These are phyloP conservation scores for Kwoniella sp. DNA, from an alignment of 768 basidiomycete genomes.

Conservation along the genomic window DNA sequence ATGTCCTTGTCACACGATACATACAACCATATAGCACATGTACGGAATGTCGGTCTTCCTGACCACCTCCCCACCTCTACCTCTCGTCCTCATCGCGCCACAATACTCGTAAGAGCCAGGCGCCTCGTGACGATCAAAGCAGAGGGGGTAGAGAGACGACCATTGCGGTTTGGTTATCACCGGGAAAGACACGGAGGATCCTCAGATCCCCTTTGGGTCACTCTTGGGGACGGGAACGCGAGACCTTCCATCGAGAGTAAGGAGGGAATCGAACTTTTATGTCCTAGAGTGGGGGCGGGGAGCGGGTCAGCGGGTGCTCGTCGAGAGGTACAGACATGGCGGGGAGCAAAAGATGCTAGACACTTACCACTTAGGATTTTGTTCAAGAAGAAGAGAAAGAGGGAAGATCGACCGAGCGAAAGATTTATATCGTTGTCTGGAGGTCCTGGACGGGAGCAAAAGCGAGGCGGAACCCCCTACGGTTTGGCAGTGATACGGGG, in stretches of 20 bases:
- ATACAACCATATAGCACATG: too few relatives aligned
- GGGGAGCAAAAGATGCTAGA: neutral
- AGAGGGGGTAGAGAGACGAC: slow-evolving; percentile 4
- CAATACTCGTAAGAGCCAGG: slow-evolving; percentile 4
- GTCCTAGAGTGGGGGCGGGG: slow-evolving; percentile 31
- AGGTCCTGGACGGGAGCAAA: too few relatives aligned
- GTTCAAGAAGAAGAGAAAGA: slow-evolving; percentile 4
- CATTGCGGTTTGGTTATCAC: slow-evolving; percentile 28
- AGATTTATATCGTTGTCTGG: too few relatives aligned
- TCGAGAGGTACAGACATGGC: neutral
- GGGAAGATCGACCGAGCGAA: too few relatives aligned
- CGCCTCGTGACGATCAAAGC: slow-evolving; percentile 5
- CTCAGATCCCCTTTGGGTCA: slow-evolving; percentile 11
- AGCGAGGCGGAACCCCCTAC: too few relatives aligned
- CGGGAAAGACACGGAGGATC: slow-evolving; percentile 20
- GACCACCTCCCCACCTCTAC: slow-evolving; percentile 7
- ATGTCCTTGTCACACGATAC: too few relatives aligned
- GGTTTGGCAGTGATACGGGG: too few relatives aligned
- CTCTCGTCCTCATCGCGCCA: slow-evolving; percentile 11
- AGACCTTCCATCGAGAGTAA: slow-evolving; percentile 44
- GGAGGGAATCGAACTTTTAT: slow-evolving; percentile 50
- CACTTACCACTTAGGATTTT: slow-evolving; percentile 25
- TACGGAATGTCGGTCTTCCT: slow-evolving; percentile 14
- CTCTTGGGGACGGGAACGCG: slow-evolving; percentile 51
- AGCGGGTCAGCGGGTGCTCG: neutral